Conservation (phyloP, 441 rosid genomes). For the Gossypium schwendimanii region DNA sequence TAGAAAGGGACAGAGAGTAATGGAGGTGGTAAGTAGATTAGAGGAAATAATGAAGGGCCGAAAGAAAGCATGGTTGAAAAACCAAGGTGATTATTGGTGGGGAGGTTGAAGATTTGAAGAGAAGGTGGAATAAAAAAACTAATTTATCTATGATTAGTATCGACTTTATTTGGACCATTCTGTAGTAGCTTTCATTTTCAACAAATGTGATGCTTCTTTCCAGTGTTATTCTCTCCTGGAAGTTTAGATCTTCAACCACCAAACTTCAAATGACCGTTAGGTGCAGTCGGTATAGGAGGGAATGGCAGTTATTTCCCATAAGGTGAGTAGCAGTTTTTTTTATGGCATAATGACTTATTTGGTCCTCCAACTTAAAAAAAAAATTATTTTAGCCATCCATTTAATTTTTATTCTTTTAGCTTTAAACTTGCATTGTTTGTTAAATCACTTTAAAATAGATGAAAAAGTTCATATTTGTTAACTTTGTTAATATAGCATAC, state of each 20-base stretch:
- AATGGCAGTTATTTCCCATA: background rate
- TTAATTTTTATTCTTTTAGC: too few relatives aligned
- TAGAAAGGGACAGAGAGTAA: background rate
- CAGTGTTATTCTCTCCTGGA: background rate
- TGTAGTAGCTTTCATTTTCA: too few relatives aligned
- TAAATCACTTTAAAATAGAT: too few relatives aligned
- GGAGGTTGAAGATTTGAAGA: slow-evolving; percentile 28
- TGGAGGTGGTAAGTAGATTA: background rate
- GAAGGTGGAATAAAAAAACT: slow-evolving; percentile 23
- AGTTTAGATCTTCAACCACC: slow-evolving; percentile 33
- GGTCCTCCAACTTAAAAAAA: too few relatives aligned
- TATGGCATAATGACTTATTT: too few relatives aligned
- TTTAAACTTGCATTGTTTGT: too few relatives aligned
- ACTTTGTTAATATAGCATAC: too few relatives aligned
- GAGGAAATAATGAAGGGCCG: background rate
- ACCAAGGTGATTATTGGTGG: background rate
- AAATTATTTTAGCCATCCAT: too few relatives aligned
- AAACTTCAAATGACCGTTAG: slow-evolving; percentile 52
- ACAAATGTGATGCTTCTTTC: background rate
- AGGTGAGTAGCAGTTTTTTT: too few relatives aligned
- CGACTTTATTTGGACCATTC: too few relatives aligned
- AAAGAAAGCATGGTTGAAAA: slow-evolving; percentile 9
- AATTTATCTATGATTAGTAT: too few relatives aligned
- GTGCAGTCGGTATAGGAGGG: slow-evolving; percentile 17
- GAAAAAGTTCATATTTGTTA: too few relatives aligned